phyloP scores from a whole-genome alignment of 1,284 basidiomycete genomes.

The Inonotus obliquus region DNA sequence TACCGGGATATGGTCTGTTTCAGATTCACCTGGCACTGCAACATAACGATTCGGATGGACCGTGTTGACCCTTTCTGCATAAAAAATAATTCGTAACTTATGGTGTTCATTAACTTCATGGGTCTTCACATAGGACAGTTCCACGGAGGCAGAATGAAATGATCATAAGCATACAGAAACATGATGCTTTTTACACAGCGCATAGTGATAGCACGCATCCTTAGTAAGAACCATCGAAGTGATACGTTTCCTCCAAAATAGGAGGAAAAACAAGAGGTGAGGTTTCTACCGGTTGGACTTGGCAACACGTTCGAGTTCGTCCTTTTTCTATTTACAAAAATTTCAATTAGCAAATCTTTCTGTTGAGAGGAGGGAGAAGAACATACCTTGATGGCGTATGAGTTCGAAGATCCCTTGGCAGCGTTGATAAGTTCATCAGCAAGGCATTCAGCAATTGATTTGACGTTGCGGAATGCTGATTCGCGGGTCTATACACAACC shows the following conservation, averaged over 20 bases:
- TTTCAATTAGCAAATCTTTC: conserved; percentile 19
- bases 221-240: not conserved
- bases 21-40: too few relatives aligned
- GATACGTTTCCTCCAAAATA: not conserved
- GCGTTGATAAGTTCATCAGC: conserved; percentile 99
- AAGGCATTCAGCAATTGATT: conserved; percentile 97
- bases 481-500: conserved; percentile 76
- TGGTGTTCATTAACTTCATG: too few relatives aligned
- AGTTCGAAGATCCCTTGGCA: conserved; percentile 99
- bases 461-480: conserved; percentile 99
- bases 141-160: not conserved
- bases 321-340: conserved; percentile 67
- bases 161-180: not conserved
- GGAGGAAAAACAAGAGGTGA: not conserved
- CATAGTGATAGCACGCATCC: not conserved
- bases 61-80: too few relatives aligned
- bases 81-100: too few relatives aligned
- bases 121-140: too few relatives aligned
- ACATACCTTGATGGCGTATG: conserved; percentile 95
- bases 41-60: too few relatives aligned
- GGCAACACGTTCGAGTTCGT: conserved; percentile 98
- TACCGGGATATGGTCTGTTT: too few relatives aligned
- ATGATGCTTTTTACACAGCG: not conserved
- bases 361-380: not conserved
- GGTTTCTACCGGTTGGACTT: conserved; percentile 94